Conservation (phyloP, 805 yeast genomes). For the Priceomyces carsonii region DNA sequence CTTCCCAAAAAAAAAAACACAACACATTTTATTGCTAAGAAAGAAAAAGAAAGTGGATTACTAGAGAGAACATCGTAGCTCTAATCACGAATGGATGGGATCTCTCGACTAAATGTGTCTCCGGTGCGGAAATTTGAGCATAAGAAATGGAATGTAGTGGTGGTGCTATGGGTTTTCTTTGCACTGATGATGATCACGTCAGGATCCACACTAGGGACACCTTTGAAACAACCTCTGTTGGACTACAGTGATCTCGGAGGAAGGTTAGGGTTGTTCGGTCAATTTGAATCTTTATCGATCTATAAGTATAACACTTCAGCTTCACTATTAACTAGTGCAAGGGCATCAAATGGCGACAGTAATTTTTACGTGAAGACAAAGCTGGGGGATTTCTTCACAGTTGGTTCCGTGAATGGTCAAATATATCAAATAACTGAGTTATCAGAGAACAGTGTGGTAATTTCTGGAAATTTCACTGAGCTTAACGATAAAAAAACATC, state of each 20-base stretch:
- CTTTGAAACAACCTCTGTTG: slow-evolving; percentile 17
- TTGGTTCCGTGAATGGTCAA: slow-evolving; percentile 34
- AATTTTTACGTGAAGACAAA: slow-evolving; percentile 3
- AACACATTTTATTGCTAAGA: too few relatives aligned
- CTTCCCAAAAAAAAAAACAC: too few relatives aligned
- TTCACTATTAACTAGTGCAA: slow-evolving; percentile 18
- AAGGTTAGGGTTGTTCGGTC: slow-evolving; percentile 32
- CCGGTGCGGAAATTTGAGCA: too few relatives aligned
- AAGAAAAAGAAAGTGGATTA: too few relatives aligned
- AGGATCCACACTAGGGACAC: background rate
- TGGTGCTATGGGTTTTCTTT: slow-evolving; percentile 1
- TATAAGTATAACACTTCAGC: slow-evolving; percentile 29
- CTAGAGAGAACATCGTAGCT: too few relatives aligned
- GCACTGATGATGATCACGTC: background rate
- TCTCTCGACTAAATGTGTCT: too few relatives aligned
- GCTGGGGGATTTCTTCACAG: slow-evolving; percentile 10
- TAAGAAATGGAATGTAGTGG: background rate
- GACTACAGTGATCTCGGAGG: slow-evolving; percentile 26
- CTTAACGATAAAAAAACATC: slow-evolving; percentile 24
- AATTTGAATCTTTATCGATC: slow-evolving; percentile 27
- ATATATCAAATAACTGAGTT: slow-evolving; percentile 28
- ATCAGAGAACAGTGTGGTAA: slow-evolving; percentile 27
- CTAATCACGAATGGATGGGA: too few relatives aligned
- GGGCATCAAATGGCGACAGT: slow-evolving; percentile 6
- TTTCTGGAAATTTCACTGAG: slow-evolving; percentile 38